A percentile compares a stretch with the other conserved stretches of the same genome.
Conservation (phyloP, 371 early-diverging fungal genomes). For the Mucor lusitanicus region DNA sequence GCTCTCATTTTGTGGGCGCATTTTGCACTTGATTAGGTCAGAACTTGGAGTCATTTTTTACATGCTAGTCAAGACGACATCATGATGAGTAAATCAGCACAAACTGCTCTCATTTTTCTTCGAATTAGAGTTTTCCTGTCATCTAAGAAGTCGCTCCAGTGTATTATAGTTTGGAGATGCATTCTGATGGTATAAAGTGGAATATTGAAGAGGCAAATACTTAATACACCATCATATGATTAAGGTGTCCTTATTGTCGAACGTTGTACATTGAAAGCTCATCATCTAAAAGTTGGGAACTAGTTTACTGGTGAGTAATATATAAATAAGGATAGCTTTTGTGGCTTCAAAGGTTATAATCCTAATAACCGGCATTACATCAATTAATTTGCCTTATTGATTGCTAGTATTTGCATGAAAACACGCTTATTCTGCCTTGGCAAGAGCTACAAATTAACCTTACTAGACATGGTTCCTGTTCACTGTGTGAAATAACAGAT, state of each 20-base stretch:
- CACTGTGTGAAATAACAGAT: not conserved
- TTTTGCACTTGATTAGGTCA: not conserved
- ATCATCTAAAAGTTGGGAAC: not conserved
- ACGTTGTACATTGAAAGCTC: constrained; percentile 12
- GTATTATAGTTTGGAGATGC: not conserved
- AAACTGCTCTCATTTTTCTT: not conserved
- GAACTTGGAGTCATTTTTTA: not conserved
- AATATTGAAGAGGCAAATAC: not conserved
- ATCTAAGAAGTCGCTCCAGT: not conserved
- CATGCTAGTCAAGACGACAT: not conserved
- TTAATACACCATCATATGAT: constrained; percentile 7
- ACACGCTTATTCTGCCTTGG: not conserved
- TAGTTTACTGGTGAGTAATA: not conserved
- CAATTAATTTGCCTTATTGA: not conserved
- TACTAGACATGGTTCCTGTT: not conserved
- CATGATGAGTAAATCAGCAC: not conserved
- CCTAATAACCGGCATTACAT: not conserved
- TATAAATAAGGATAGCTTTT: not conserved
- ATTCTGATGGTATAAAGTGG: not conserved
- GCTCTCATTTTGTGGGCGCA: not conserved
- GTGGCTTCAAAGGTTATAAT: not conserved
- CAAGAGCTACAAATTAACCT: not conserved
- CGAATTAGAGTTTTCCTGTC: not conserved
- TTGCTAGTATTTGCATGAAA: not conserved
- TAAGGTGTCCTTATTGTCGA: constrained; percentile 1